A percentile compares a stretch with the other conserved stretches of the same genome.
Conservation (phyloP, 768 basidiomycete species). For the Tricholoma sp. region DNA sequence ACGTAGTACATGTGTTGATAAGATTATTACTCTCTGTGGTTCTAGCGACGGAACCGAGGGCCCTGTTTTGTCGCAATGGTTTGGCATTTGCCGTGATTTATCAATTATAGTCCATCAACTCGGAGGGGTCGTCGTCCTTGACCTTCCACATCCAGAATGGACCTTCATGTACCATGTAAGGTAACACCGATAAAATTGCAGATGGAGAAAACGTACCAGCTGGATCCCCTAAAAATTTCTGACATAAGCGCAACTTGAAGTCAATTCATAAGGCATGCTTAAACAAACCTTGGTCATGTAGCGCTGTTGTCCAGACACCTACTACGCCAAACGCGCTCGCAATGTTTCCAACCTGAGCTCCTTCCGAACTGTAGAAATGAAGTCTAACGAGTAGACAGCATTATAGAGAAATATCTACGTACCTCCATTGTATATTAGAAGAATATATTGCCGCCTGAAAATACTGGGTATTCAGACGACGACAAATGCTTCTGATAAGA, state of each 20-base stretch:
- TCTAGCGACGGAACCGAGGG: too few species aligned
- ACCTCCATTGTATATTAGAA: conserved; percentile 34
- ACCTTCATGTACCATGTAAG: conserved; percentile 29
- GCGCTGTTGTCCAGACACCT: conserved; percentile 63
- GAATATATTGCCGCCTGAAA: conserved; percentile 51
- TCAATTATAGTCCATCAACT: conserved; percentile 27
- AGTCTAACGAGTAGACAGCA: neutral
- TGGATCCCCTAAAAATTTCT: conserved; percentile 47
- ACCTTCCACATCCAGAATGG: conserved; percentile 75
- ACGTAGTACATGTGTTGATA: too few species aligned
- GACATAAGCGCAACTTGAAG: neutral
- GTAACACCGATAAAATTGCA: neutral
- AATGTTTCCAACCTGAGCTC: conserved; percentile 60
- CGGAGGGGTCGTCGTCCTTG: conserved; percentile 28
- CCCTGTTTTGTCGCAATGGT: too few species aligned
- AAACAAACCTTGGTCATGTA: conserved; percentile 47
- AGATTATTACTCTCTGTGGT: too few species aligned
- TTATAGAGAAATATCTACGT: neutral
- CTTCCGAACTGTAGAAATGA: conserved; percentile 47
- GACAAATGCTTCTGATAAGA: neutral
- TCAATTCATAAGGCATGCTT: neutral
- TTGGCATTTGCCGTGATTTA: neutral
- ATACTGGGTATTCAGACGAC: neutral
- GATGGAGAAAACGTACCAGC: conserved; percentile 43
- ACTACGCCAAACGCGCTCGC: conserved; percentile 49